Evolutionary conservation across 768 basidiomycete species (phyloP).

Genomic region (Rhodotorula diobovata): DNA sequence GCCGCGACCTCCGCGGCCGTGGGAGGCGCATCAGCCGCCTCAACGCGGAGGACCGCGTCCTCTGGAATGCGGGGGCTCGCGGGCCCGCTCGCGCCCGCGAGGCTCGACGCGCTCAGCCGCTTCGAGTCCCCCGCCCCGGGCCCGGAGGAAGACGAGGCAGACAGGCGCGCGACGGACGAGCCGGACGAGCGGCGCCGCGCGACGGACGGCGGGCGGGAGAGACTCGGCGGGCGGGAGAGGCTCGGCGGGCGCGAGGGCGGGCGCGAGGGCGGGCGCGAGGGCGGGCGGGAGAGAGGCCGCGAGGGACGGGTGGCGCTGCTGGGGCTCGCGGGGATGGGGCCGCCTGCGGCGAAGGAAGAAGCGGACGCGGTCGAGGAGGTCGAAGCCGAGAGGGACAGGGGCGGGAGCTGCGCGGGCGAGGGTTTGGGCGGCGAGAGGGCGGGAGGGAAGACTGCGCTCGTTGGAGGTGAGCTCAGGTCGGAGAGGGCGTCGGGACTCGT

Average conservation of each 20-base stretch:
- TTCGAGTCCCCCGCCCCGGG: not conserved
- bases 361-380: not conserved
- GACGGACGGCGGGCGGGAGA: not conserved
- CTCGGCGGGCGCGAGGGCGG: conserved; percentile 4
- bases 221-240: not conserved
- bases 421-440: too few species aligned
- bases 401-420: too few species aligned
- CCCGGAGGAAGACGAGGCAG: conserved; percentile 1
- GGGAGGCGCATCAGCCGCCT: not conserved
- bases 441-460: too few species aligned
- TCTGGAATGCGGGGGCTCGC: not conserved
- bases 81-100: not conserved
- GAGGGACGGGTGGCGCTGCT: too few species aligned
- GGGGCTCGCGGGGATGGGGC: not conserved
- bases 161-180: too few species aligned
- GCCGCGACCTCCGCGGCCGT: too few species aligned
- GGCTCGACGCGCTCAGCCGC: not conserved
- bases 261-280: conserved; percentile 9
- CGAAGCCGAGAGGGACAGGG: too few species aligned
- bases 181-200: not conserved
- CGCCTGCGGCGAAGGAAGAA: too few species aligned
- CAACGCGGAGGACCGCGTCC: not conserved
- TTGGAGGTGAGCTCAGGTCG: too few species aligned
- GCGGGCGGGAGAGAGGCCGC: not conserved
- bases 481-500: too few species aligned